A percentile compares a stretch with the other conserved stretches of the same genome.
Conservation (phyloP, 1,139 yeast genomes). For the Lodderomyces metapsilosis region DNA sequence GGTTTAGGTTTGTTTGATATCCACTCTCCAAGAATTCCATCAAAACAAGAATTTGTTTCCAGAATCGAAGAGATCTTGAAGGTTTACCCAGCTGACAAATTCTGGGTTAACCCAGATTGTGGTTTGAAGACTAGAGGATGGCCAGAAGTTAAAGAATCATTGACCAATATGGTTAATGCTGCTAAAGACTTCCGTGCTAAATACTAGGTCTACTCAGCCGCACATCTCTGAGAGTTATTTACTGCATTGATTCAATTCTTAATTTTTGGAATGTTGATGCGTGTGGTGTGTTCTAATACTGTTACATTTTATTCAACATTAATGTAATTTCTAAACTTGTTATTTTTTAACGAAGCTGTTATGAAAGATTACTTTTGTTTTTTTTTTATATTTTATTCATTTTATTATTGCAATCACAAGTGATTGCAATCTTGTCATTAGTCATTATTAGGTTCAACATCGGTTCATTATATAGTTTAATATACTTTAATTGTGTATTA, state of each 20-base stretch:
- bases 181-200: constrained; percentile 90
- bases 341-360: constrained; percentile 20
- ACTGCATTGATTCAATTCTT: constrained; percentile 34
- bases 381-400: constrained; percentile 17
- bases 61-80: constrained; percentile 93
- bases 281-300: constrained; percentile 27
- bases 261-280: constrained; percentile 43
- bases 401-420: constrained; percentile 7
- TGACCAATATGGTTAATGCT: constrained; percentile 98
- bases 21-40: constrained; percentile 99
- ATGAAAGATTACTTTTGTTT: constrained; percentile 18
- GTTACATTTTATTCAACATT: constrained; percentile 68
- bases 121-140: constrained; percentile 98
- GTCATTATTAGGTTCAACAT: constrained; percentile 7
- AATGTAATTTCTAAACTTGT: constrained; percentile 43
- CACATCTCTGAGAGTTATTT: no score
- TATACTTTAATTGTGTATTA: constrained; percentile 4
- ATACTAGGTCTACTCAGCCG: constrained; percentile 22
- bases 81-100: constrained; percentile 95
- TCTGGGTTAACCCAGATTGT: constrained; percentile 99
- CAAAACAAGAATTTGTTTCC: constrained; percentile 90
- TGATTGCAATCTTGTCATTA: background rate
- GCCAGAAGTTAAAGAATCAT: constrained; percentile 82
- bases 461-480: constrained; percentile 10
- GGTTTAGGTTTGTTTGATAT: constrained; percentile 99